A percentile compares a stretch with the other conserved stretches of the same genome.
These are phyloP conservation scores for Calonectria pauciramosa DNA, from an alignment of 2,329 filamentous ascomycete genomes.

Conservation along the genomic window DNA sequence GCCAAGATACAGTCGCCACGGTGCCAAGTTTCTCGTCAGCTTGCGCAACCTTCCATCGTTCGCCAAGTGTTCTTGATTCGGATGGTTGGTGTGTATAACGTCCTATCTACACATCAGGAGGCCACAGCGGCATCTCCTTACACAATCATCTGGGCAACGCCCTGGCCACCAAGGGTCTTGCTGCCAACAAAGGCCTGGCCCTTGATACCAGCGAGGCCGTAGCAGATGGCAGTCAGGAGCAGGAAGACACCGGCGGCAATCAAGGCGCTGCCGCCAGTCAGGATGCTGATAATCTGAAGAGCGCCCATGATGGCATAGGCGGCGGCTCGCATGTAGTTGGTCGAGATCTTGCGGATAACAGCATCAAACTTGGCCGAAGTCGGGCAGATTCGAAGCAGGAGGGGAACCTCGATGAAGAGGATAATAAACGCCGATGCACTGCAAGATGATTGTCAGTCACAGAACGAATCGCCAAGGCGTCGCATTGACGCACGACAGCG, in stretches of 20 bases:
- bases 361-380: conserved; percentile 91
- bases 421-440: conserved; percentile 81
- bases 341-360: conserved; percentile 91
- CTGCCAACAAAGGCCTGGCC: conserved; percentile 90
- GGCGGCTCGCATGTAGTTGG: conserved; percentile 95
- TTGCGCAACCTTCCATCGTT: conserved; percentile 10
- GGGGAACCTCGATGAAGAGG: conserved; percentile 90
- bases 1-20: background rate
- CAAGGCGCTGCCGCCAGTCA: conserved; percentile 75
- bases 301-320: conserved; percentile 87
- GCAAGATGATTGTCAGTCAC: conserved; percentile 19
- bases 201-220: conserved; percentile 83
- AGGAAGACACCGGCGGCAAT: conserved; percentile 90
- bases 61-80: background rate
- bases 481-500: background rate
- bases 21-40: conserved; percentile 1
- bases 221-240: conserved; percentile 82
- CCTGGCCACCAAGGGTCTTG: conserved; percentile 95
- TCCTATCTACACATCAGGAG: background rate
- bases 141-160: conserved; percentile 98
- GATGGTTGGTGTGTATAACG: conserved; percentile 15
- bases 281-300: conserved; percentile 87
- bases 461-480: conserved; percentile 44
- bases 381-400: conserved; percentile 97
- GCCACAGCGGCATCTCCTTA: conserved; percentile 56